These are phyloP conservation scores for Roridomyces roridus DNA, from an alignment of 768 basidiomycete species.

Conservation along the genomic window DNA sequence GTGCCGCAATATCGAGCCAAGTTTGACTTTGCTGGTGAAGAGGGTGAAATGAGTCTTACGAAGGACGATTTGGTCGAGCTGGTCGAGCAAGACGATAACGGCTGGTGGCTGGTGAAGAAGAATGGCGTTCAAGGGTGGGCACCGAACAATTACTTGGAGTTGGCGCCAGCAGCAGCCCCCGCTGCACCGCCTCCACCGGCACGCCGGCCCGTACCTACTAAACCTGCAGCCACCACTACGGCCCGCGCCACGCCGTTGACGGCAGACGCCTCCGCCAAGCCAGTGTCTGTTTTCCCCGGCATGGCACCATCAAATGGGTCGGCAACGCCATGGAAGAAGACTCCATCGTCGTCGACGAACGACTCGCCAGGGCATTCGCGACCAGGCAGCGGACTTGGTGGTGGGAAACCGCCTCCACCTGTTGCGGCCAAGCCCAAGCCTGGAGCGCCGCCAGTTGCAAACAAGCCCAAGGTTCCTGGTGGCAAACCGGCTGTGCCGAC, in stretches of 20 bases:
- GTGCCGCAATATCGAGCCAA: constrained; percentile 85
- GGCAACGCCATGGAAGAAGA: constrained; percentile 77
- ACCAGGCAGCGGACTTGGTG: constrained; percentile 54
- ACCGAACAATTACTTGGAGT: constrained; percentile 91
- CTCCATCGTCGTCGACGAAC: constrained; percentile 39
- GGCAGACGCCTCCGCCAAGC: constrained; percentile 73
- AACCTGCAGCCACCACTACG: constrained; percentile 44
- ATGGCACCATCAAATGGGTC: constrained; percentile 73
- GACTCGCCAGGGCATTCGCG: constrained; percentile 53
- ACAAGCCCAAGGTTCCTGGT: constrained; percentile 53
- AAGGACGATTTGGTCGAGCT: constrained; percentile 95
- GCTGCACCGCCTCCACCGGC: constrained; percentile 78
- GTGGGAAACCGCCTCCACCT: constrained; percentile 61
- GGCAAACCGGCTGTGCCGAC: constrained; percentile 70
- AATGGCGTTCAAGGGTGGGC: constrained; percentile 89
- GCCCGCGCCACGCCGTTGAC: constrained; percentile 47
- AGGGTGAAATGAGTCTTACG: constrained; percentile 86
- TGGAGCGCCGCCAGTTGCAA: constrained; percentile 49
- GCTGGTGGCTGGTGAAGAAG: constrained; percentile 98
- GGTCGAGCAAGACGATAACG: constrained; percentile 91
- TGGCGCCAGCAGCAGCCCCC: constrained; percentile 68
- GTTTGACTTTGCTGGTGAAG: constrained; percentile 92
- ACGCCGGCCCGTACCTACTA: constrained; percentile 46
- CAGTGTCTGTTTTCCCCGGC: constrained; percentile 83
- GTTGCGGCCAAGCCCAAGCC: constrained; percentile 70